Evolutionary conservation across 1,284 basidiomycete genomes (phyloP).

Genomic region (Ceratobasidium sp.): DNA sequence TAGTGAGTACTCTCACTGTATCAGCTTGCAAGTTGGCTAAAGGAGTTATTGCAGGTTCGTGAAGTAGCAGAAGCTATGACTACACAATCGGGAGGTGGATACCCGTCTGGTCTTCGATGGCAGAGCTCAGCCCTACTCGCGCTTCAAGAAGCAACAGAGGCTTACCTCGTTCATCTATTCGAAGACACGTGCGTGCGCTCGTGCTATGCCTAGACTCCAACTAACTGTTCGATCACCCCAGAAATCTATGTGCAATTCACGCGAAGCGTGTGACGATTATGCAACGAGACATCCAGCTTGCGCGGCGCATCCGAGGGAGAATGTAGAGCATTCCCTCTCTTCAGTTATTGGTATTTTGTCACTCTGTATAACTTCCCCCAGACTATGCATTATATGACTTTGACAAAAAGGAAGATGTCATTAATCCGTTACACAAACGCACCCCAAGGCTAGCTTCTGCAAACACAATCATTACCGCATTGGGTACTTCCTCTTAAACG

Average conservation of each 20-base stretch:
- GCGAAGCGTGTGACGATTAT: slow-evolving; percentile 99
- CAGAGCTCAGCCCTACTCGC: slow-evolving; percentile 91
- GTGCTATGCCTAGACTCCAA: slow-evolving; percentile 30
- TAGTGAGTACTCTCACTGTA: slow-evolving; percentile 66
- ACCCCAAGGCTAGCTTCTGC: background rate
- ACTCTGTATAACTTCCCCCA: too few relatives aligned
- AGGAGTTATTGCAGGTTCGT: slow-evolving; percentile 71
- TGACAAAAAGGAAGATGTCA: background rate
- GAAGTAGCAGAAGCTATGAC: slow-evolving; percentile 91
- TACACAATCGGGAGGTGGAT: slow-evolving; percentile 74
- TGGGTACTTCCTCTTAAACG: slow-evolving; percentile 43
- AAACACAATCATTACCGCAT: background rate
- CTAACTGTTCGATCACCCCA: slow-evolving; percentile 51
- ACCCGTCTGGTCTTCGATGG: slow-evolving; percentile 77
- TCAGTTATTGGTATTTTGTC: slow-evolving; percentile 31
- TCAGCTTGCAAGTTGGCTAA: slow-evolving; percentile 40
- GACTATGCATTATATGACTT: too few relatives aligned
- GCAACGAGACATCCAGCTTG: slow-evolving; percentile 96
- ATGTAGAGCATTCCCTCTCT: slow-evolving; percentile 47
- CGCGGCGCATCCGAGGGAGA: slow-evolving; percentile 87
- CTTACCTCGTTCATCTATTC: slow-evolving; percentile 92
- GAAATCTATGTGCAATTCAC: slow-evolving; percentile 96
- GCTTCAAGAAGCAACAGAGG: slow-evolving; percentile 94
- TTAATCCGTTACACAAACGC: background rate
- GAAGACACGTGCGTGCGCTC: slow-evolving; percentile 86